These are phyloP conservation scores for Cladosporium sp. DNA, from an alignment of 2,329 filamentous ascomycete genomes.

Conservation along the genomic window DNA sequence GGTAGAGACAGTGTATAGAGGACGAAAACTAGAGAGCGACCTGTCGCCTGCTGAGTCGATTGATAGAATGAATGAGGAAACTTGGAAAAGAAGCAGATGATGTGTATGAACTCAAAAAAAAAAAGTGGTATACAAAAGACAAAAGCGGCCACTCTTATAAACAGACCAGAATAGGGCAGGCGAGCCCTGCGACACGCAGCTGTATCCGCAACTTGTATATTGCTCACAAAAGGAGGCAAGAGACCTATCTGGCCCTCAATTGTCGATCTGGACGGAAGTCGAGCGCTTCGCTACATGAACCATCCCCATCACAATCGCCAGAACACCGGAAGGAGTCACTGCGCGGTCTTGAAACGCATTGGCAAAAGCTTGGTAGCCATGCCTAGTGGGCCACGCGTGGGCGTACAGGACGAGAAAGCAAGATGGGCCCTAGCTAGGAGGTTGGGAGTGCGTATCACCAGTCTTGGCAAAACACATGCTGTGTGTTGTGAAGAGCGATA, in stretches of 20 bases:
- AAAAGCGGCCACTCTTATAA: not conserved
- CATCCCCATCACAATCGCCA: not conserved
- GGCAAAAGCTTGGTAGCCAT: not conserved
- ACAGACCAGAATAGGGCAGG: not conserved
- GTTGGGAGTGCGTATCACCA: not conserved
- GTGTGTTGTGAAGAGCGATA: not conserved
- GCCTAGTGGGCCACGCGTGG: not conserved
- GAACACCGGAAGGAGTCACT: not conserved
- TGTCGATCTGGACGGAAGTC: not conserved
- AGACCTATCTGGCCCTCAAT: not conserved
- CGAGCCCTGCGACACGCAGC: not conserved
- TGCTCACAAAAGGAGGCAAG: not conserved
- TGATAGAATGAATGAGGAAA: not conserved
- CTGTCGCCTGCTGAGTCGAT: conserved; percentile 10
- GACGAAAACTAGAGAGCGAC: conserved; percentile 1
- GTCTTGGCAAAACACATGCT: not conserved
- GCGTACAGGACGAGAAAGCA: not conserved
- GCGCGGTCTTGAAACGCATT: not conserved
- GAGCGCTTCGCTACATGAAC: not conserved
- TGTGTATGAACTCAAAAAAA: not conserved
- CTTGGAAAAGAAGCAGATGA: not conserved
- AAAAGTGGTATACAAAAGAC: not conserved
- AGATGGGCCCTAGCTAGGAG: too few relatives aligned
- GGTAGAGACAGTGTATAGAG: not conserved
- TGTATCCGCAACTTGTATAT: not conserved